Conservation (phyloP, 371 early-diverging fungal species). For the Mortierella sp. region DNA sequence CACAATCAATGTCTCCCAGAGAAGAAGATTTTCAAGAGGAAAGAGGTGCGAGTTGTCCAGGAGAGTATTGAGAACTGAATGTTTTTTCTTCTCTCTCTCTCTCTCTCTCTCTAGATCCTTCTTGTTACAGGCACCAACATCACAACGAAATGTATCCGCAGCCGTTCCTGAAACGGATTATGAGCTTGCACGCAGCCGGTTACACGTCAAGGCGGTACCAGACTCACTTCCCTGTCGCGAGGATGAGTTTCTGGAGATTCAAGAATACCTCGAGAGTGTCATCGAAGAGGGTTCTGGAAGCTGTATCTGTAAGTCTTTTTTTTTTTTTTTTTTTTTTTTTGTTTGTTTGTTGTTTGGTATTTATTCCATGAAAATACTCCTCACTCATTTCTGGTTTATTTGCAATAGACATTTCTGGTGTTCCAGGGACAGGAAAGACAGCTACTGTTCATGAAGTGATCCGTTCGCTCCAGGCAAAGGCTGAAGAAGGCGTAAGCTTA, state of each 20-base stretch:
- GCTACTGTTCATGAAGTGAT: constrained; percentile 94
- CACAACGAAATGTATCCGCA: constrained; percentile 32
- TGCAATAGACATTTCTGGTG: constrained; percentile 89
- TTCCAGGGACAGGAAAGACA: constrained; percentile 99
- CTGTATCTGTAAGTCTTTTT: constrained; percentile 76
- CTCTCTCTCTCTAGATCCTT: constrained; percentile 7
- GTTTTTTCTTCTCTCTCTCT: too few species aligned
- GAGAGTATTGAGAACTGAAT: too few species aligned
- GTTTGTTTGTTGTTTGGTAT: too few species aligned
- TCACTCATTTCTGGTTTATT: not conserved
- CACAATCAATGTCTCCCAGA: too few species aligned
- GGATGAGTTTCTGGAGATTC: constrained; percentile 84
- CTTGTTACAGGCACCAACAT: constrained; percentile 22
- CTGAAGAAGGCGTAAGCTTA: constrained; percentile 67
- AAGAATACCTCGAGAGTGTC: constrained; percentile 74
- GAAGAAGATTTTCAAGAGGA: not conserved
- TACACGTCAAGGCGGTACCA: constrained; percentile 94
- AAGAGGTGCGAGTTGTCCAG: not conserved
- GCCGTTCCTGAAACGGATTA: constrained; percentile 50
- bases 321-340: not conserved
- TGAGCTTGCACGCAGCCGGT: constrained; percentile 75
- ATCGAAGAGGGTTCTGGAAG: constrained; percentile 82
- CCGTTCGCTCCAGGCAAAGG: constrained; percentile 73
- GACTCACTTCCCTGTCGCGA: constrained; percentile 92
- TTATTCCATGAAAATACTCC: not conserved